Conservation (phyloP, 371 early-diverging fungal species). For the Ordospora colligata region DNA sequence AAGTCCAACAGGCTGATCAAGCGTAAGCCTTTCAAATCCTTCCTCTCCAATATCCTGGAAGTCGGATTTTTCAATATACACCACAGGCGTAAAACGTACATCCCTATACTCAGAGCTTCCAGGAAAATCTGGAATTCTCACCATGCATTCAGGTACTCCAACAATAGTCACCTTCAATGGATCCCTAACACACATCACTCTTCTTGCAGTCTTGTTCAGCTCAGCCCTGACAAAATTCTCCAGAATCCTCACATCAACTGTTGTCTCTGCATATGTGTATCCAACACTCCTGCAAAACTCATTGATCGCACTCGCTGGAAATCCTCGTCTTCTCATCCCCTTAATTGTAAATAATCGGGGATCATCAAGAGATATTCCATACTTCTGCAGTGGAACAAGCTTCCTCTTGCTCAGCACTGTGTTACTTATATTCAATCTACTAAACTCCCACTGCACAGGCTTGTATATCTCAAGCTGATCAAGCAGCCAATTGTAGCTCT, state of each 20-base stretch:
- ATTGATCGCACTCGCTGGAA: slow-evolving; percentile 94
- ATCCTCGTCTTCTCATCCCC: slow-evolving; percentile 89
- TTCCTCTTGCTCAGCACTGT: slow-evolving; percentile 95
- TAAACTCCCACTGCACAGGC: slow-evolving; percentile 99
- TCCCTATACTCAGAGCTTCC: neutral
- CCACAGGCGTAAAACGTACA: slow-evolving; percentile 26
- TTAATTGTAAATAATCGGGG: slow-evolving; percentile 90
- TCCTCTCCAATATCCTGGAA: slow-evolving; percentile 69
- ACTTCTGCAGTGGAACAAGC: slow-evolving; percentile 72
- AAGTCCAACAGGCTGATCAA: slow-evolving; percentile 81
- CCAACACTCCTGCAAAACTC: slow-evolving; percentile 85
- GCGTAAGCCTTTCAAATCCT: slow-evolving; percentile 83
- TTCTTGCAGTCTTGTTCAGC: slow-evolving; percentile 76
- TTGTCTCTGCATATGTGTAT: slow-evolving; percentile 75
- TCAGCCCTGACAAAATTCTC: slow-evolving; percentile 87
- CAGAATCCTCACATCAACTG: slow-evolving; percentile 77
- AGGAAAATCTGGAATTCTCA: neutral
- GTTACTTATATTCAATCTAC: slow-evolving; percentile 83
- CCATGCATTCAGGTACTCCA: slow-evolving; percentile 59
- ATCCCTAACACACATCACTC: slow-evolving; percentile 75
- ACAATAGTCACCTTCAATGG: slow-evolving; percentile 76
- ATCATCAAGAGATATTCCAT: slow-evolving; percentile 79
- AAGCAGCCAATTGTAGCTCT: slow-evolving; percentile 95
- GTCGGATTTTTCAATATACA: slow-evolving; percentile 82
- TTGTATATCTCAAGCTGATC: slow-evolving; percentile 93